Evolutionary conservation across 768 basidiomycete genomes (phyloP).

Genomic region (Pisolithus sp.): DNA sequence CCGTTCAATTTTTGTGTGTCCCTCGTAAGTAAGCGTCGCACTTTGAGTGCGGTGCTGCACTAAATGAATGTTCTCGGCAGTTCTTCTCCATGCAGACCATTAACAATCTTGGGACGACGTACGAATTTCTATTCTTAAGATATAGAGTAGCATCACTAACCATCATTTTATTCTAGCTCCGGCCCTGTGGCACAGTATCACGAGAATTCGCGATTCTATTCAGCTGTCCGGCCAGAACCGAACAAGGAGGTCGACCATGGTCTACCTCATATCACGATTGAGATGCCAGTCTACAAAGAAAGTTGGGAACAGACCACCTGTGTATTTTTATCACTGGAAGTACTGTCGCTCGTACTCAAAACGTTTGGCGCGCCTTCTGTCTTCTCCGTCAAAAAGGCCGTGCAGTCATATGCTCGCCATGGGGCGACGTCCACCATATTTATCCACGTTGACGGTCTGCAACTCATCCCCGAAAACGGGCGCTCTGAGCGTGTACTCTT

Average conservation of each 20-base stretch:
- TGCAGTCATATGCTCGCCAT: slow-evolving; percentile 83
- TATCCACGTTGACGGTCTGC: slow-evolving; percentile 68
- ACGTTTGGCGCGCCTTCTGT: slow-evolving; percentile 56
- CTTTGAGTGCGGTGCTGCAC: neutral
- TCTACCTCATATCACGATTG: slow-evolving; percentile 71
- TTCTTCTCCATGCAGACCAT: slow-evolving; percentile 72
- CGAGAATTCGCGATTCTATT: slow-evolving; percentile 81
- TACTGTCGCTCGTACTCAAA: neutral
- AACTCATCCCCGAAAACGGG: slow-evolving; percentile 52
- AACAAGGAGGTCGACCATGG: slow-evolving; percentile 57
- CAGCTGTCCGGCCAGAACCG: slow-evolving; percentile 54
- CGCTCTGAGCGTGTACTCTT: slow-evolving; percentile 51
- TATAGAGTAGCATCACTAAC: neutral
- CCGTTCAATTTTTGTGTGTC: slow-evolving; percentile 76
- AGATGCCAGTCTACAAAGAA: slow-evolving; percentile 88
- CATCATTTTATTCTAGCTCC: slow-evolving; percentile 35
- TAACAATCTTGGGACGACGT: slow-evolving; percentile 61
- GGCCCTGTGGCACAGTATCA: slow-evolving; percentile 84
- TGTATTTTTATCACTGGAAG: slow-evolving; percentile 38
- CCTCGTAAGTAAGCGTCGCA: slow-evolving; percentile 41
- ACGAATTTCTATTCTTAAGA: slow-evolving; percentile 16
- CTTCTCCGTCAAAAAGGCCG: slow-evolving; percentile 68
- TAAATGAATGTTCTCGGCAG: slow-evolving; percentile 27
- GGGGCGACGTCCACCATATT: slow-evolving; percentile 75
- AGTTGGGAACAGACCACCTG: slow-evolving; percentile 73